Base-by-base conservation (phyloP, 1,139 yeast genomes). In the Candida pseudoviswanathii region DNA sequence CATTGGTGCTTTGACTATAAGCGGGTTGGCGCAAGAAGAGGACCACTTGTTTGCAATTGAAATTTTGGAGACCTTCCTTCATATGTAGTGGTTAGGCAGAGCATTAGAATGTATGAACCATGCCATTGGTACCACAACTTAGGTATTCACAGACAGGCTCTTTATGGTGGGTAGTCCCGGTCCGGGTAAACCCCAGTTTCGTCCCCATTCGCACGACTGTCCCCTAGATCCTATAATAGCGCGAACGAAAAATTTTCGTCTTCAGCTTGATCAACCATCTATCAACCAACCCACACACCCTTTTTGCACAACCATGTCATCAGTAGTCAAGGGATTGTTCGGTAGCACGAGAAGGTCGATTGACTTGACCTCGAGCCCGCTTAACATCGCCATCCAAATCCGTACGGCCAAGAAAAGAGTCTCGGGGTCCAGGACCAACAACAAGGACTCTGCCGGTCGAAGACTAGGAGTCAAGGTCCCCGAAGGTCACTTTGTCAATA, bases 401-500 rank as follows among this genome's bases (percentile, higher is more conserved):
- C 92, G 99, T 78, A 84, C 85, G 32, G 97, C 99, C 31, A 91
- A 97, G 33, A 94, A 94, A 70, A 86, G 84, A 64, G 97, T 95
- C 4, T 90, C 96, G 16, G 97, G 98, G 58, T 91, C 97, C 30
- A 88, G 84, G 70, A 89, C 97, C 41, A 89, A 88, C 58, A 92
- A 89, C 82, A 87, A 89, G 67, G 97, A 92, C 68, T 92, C 99
- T 22, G 92, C 94, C 3, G 99, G 99, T 75, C 84, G 96, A 70
- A 78, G 98, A 64, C 75, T 94, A 49, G 99, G 99, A 31, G 89
- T 96, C 36, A 94, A 94, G 71, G 88, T 80, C 47, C 81, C 86
- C 55, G 97, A 92, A 60, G 86, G 88, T 42, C 79, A 82, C 62
- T 70, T 67, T 48, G 87, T 63, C 59, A 77, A 80, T 48, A 84